Conservation (phyloP, 768 basidiomycete genomes). For the Tephrocybe sp. region DNA sequence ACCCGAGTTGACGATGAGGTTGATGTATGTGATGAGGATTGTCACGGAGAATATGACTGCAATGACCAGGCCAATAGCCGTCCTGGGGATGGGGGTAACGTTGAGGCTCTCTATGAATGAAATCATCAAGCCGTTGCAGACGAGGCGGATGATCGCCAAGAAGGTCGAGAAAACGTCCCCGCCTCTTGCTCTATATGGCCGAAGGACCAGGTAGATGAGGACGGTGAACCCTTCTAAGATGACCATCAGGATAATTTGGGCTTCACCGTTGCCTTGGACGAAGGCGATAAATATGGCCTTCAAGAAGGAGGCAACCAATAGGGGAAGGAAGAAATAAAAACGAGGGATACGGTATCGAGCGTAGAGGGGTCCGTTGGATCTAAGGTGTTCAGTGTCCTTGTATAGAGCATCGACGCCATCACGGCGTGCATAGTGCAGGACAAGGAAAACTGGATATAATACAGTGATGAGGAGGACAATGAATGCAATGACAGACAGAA, state of each 20-base stretch:
- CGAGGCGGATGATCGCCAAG: constrained; percentile 65
- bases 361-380: constrained; percentile 57
- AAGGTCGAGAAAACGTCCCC: constrained; percentile 71
- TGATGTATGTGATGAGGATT: constrained; percentile 67
- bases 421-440: constrained; percentile 43
- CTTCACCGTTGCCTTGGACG: constrained; percentile 57
- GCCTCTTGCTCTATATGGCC: constrained; percentile 67
- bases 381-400: constrained; percentile 32
- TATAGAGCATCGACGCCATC: constrained; percentile 30
- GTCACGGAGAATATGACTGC: constrained; percentile 73
- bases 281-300: constrained; percentile 75
- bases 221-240: constrained; percentile 67
- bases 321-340: constrained; percentile 64
- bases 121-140: constrained; percentile 71
- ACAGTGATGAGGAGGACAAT: constrained; percentile 51
- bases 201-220: constrained; percentile 47
- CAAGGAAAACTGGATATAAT: constrained; percentile 45
- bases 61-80: constrained; percentile 75
- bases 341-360: constrained; percentile 66
- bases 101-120: constrained; percentile 70
- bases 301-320: constrained; percentile 59
- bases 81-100: constrained; percentile 75
- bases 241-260: constrained; percentile 68
- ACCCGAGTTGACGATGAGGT: constrained; percentile 54
- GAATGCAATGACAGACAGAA: constrained; percentile 75